Percentiles rank a stretch among this genome's conserved stretches.
Conservation (phyloP, 805 yeast species). For the Zygosaccharomyces kombuchaensis region DNA sequence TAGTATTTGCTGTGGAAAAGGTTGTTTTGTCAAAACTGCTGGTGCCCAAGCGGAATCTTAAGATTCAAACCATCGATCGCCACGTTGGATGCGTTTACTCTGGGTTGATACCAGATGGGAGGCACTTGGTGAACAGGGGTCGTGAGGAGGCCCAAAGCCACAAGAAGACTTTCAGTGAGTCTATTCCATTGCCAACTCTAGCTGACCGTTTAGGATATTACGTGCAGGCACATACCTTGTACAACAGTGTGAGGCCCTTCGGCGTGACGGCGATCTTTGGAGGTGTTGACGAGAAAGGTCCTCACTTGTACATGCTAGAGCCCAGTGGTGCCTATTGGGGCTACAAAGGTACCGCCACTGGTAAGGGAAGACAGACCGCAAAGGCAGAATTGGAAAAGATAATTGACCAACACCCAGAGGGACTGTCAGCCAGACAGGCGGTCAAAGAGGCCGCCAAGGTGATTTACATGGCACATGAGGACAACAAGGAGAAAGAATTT, state of each 20-base stretch:
- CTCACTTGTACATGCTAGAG: conserved; percentile 93
- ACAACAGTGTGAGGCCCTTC: conserved; percentile 96
- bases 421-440: conserved; percentile 74
- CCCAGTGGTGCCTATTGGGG: conserved; percentile 99
- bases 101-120: conserved; percentile 94
- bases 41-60: conserved; percentile 82
- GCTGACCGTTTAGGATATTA: conserved; percentile 85
- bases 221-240: conserved; percentile 92
- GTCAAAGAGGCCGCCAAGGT: conserved; percentile 92
- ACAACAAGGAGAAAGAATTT: conserved; percentile 94
- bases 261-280: conserved; percentile 92
- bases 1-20: conserved; percentile 97
- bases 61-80: conserved; percentile 89
- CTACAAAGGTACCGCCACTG: conserved; percentile 93
- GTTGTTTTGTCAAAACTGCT: conserved; percentile 78
- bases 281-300: conserved; percentile 85
- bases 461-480: conserved; percentile 92
- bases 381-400: conserved; percentile 93
- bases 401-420: conserved; percentile 34
- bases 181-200: conserved; percentile 74
- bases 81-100: conserved; percentile 94
- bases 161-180: conserved; percentile 68
- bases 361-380: conserved; percentile 98
- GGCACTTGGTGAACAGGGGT: conserved; percentile 86
- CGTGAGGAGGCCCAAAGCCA: conserved; percentile 85